Base-by-base conservation (phyloP, 495 filamentous ascomycete species). In the Penicillium salamii region DNA sequence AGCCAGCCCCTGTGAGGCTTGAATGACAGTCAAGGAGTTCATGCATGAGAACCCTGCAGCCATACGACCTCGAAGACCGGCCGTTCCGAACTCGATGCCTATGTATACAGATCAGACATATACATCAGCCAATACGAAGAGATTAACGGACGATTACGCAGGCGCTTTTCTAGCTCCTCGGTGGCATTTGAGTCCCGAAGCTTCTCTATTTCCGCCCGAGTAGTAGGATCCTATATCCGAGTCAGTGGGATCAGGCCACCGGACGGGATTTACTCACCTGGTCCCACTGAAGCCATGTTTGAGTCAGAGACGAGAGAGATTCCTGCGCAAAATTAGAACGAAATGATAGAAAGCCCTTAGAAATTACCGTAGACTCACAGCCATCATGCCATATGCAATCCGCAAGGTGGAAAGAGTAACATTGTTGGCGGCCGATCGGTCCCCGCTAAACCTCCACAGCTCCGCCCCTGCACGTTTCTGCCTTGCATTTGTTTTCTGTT, bases 1-100 rank as follows among this genome's bases (percentile, higher is more conserved):
- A 14, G 85, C 86, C 15, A 88, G 70, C 1, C 86, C 86, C 65
- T 88, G 85, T 0, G 86, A 86, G 36, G 86, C 81, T 62, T 88
- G 85, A 29, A 88, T 86, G 39, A 88, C 80, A 0, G 83, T 88
- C 44, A 88, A 59, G 18, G 73, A 72, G 62, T 88, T 89, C 77
- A 89, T 83, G 50, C 79, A 81, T 0, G 82, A 71, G 63, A 87
- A 88, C 0, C 86, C 86, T 26, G 84, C 84, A 49, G 82, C 72
- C 86, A 89, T 89, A 29, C 73, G 76, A 37, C 81, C 83, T 13
- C 86, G 77, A 1, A 89, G 72, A 54, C 85, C 85, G 40, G 86
- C 84, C 9, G 86, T 88, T 18, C 86, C 86, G 51, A 88, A 88
- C 44, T 81, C 71, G 55, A 88, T 82, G 37, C 80, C 78, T 81